phyloP scores from a whole-genome alignment of 768 basidiomycete species.

The Lactarius vividus region DNA sequence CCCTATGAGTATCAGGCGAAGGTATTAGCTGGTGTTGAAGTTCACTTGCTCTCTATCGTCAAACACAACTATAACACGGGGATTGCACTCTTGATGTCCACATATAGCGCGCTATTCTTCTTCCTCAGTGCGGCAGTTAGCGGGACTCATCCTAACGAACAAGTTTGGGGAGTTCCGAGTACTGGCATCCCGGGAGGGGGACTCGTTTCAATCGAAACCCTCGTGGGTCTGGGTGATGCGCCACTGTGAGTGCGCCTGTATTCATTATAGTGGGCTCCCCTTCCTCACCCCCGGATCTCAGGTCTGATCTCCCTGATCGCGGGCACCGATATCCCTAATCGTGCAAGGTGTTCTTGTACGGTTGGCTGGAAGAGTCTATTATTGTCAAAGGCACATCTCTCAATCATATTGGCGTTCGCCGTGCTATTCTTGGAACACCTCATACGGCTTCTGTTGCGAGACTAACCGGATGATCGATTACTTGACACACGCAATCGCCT shows the following conservation, averaged over 20 bases:
- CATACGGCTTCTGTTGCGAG: conserved; percentile 2
- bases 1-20: conserved; percentile 6
- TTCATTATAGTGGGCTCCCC: neutral
- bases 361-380: conserved; percentile 20
- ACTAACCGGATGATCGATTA: too few species aligned
- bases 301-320: conserved; percentile 19
- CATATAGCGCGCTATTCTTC: conserved; percentile 25
- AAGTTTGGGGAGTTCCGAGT: conserved; percentile 23
- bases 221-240: conserved; percentile 22
- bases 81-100: conserved; percentile 22
- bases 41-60: conserved; percentile 18
- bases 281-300: neutral
- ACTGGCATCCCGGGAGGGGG: neutral
- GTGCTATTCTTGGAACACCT: conserved; percentile 9
- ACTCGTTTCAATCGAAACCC: neutral
- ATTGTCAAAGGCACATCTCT: conserved; percentile 11
- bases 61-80: conserved; percentile 1
- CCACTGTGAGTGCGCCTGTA: conserved; percentile 20
- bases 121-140: conserved; percentile 20
- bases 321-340: conserved; percentile 3
- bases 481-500: too few species aligned
- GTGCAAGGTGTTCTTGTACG: conserved; percentile 14
- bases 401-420: conserved; percentile 5
- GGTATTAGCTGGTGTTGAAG: conserved; percentile 16
- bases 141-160: conserved; percentile 22